These are phyloP conservation scores for Polygonum maritimum DNA, from an alignment of 148 eudicot genomes.

Conservation along the genomic window DNA sequence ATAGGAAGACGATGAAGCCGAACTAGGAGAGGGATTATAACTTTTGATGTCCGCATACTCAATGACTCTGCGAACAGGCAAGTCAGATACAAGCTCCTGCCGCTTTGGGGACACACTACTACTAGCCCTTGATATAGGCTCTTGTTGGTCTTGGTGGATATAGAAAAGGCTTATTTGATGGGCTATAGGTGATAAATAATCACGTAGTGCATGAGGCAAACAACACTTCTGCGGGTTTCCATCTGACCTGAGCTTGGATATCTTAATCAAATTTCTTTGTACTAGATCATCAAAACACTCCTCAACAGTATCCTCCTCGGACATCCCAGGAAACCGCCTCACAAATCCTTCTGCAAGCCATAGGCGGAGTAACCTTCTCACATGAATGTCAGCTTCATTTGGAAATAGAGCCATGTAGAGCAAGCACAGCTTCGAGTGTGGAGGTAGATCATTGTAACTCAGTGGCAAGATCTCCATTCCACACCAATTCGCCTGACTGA, in stretches of 20 bases:
- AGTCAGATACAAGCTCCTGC: background rate
- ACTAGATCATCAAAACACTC: conserved; percentile 31
- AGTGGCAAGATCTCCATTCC: conserved; percentile 15
- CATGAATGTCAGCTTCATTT: conserved; percentile 27
- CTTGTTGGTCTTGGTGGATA: conserved; percentile 13
- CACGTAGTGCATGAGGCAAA: conserved; percentile 24
- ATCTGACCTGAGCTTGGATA: conserved; percentile 39
- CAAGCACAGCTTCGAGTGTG: conserved; percentile 30
- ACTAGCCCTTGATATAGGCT: background rate
- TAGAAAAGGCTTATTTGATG: conserved; percentile 28
- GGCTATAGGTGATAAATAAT: conserved; percentile 24
- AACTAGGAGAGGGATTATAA: conserved; percentile 1
- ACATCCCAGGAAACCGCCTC: conserved; percentile 7
- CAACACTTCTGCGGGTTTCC: conserved; percentile 31
- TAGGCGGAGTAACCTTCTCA: conserved; percentile 29
- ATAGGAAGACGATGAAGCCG: background rate
- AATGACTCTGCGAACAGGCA: conserved; percentile 25
- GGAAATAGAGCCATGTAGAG: conserved; percentile 43
- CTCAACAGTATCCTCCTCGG: conserved; percentile 26
- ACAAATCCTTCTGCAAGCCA: conserved; percentile 53
- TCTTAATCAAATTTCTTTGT: conserved; percentile 25
- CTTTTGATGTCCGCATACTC: conserved; percentile 20
- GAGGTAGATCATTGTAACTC: conserved; percentile 32
- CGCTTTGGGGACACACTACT: background rate
- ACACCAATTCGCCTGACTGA: conserved; percentile 13